These are phyloP conservation scores for Fagopyrum tataricum DNA, from an alignment of 148 eudicot species.

Conservation along the genomic window DNA sequence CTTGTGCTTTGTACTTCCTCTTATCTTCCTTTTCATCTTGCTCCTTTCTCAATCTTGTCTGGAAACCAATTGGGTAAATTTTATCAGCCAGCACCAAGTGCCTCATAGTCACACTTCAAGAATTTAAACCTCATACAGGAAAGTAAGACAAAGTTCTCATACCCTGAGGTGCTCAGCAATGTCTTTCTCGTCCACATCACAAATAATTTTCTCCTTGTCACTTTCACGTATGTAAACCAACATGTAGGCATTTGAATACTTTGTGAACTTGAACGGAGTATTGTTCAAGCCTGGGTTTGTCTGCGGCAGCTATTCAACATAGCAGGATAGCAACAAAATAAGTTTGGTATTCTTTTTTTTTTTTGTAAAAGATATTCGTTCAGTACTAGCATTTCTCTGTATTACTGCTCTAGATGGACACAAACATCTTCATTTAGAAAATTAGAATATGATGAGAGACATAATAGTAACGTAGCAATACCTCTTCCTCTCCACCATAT, in stretches of 20 bases:
- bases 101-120: not conserved
- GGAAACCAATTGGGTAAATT: constrained; percentile 7
- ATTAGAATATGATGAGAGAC: not conserved
- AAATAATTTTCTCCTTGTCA: constrained; percentile 86
- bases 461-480: constrained; percentile 17
- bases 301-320: constrained; percentile 62
- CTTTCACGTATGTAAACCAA: constrained; percentile 95
- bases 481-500: constrained; percentile 99
- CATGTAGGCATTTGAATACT: constrained; percentile 97
- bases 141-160: constrained; percentile 20
- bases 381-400: not conserved
- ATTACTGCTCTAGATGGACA: not conserved
- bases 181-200: constrained; percentile 92
- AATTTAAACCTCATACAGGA: not conserved
- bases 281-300: constrained; percentile 86
- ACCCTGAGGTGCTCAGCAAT: constrained; percentile 96
- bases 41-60: constrained; percentile 82
- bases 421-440: constrained; percentile 1
- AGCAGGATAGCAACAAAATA: constrained; percentile 11
- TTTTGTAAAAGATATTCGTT: not conserved
- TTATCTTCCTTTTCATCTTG: constrained; percentile 90
- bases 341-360: not conserved
- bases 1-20: constrained; percentile 85
- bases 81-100: not conserved
- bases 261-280: constrained; percentile 81